Conservation (phyloP, 2,329 filamentous ascomycete genomes). For the Epichloe gansuensis region DNA sequence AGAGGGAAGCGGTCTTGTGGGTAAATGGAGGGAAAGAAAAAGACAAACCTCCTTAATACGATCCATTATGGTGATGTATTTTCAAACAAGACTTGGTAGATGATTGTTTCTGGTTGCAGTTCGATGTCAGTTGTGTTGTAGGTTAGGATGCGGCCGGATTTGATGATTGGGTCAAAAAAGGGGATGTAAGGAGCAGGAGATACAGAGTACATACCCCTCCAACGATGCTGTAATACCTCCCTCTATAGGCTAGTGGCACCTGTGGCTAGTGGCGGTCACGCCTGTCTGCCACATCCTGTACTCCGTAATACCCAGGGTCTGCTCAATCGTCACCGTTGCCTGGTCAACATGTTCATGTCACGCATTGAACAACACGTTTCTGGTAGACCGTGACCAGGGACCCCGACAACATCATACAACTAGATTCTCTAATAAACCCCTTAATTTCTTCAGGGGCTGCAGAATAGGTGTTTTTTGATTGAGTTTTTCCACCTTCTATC, state of each 20-base stretch:
- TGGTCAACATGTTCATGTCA: conserved; percentile 11
- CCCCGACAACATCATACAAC: conserved; percentile 10
- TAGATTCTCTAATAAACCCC: background rate
- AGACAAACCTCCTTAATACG: conserved; percentile 75
- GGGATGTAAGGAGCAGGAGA: conserved; percentile 16
- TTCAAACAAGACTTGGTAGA: conserved; percentile 6
- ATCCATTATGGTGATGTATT: conserved; percentile 49
- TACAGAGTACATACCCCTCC: conserved; percentile 22
- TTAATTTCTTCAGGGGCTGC: background rate
- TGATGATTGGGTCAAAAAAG: conserved; percentile 18
- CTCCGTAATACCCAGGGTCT: background rate
- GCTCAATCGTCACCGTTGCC: conserved; percentile 14
- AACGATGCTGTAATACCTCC: conserved; percentile 12
- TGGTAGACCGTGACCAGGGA: background rate
- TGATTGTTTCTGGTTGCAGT: conserved; percentile 7
- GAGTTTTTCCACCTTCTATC: background rate
- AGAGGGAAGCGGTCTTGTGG: conserved; percentile 10
- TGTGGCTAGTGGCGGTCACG: conserved; percentile 18
- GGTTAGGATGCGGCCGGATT: conserved; percentile 19
- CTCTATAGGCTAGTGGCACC: conserved; percentile 6
- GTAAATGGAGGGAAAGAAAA: background rate
- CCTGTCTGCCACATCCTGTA: conserved; percentile 1
- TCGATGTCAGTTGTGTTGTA: conserved; percentile 16
- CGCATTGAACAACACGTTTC: conserved; percentile 6
- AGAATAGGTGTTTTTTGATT: background rate